Conservation (phyloP, 1,284 basidiomycete genomes). For the Athelia psychrophila region DNA sequence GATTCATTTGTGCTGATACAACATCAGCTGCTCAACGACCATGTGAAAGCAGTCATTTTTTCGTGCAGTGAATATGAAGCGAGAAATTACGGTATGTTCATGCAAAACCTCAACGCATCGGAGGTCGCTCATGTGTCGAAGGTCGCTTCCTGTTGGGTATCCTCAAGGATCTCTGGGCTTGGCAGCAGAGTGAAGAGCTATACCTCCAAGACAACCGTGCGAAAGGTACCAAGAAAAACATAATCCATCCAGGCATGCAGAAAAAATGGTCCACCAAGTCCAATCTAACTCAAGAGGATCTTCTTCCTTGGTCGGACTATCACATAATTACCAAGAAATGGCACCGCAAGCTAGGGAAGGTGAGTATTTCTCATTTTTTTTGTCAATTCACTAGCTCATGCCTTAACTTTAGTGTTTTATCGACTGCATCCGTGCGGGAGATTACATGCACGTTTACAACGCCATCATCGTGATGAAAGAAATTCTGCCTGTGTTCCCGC, state of each 20-base stretch:
- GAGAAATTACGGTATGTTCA: slow-evolving; percentile 79
- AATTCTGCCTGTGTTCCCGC: slow-evolving; percentile 84
- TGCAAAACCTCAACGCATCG: slow-evolving; percentile 4
- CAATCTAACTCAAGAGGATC: slow-evolving; percentile 44
- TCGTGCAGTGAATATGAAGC: slow-evolving; percentile 96
- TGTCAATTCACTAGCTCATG: slow-evolving; percentile 1
- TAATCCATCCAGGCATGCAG: slow-evolving; percentile 67
- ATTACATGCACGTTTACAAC: slow-evolving; percentile 96
- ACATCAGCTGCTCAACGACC: slow-evolving; percentile 74
- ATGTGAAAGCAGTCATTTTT: slow-evolving; percentile 84
- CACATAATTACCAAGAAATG: slow-evolving; percentile 77
- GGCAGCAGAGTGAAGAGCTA: slow-evolving; percentile 69
- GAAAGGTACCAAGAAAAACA: slow-evolving; percentile 61
- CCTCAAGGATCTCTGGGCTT: slow-evolving; percentile 71
- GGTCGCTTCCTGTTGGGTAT: slow-evolving; percentile 85
- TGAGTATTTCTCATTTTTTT: slow-evolving; percentile 25
- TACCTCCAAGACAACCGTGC: slow-evolving; percentile 67
- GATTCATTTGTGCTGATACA: neutral
- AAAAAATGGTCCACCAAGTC: slow-evolving; percentile 46
- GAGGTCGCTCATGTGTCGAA: slow-evolving; percentile 24
- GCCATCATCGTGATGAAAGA: slow-evolving; percentile 88
- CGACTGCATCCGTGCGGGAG: slow-evolving; percentile 68
- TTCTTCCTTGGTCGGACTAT: slow-evolving; percentile 72
- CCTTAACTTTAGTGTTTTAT: slow-evolving; percentile 46
- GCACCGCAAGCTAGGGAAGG: slow-evolving; percentile 72